Base-by-base conservation (phyloP, 352 stramenopile genomes). In the Thalassiosira gravida region DNA sequence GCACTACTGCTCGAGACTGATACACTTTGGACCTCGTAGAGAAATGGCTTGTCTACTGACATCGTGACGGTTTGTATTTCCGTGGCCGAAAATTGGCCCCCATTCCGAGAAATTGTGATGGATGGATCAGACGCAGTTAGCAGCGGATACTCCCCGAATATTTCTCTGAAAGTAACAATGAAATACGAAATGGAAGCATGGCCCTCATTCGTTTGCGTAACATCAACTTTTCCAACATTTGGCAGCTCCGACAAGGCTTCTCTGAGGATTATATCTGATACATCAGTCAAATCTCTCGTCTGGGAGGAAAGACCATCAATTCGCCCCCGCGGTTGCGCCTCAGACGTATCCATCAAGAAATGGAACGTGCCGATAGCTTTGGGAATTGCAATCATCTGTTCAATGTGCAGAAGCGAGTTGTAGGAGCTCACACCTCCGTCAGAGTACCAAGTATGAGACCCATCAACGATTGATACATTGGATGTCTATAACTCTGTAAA, bases 401-500 rank as follows among this genome's bases (percentile, higher is more conserved):
- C 89, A 74, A 98, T 95, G 74, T 97, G 97, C 7, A 91, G 69
- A 3, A 93, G 88, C 0, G 94, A 82, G 42, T 97, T 97, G 80
- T 98, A 99, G 25, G 86, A 86, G 1, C 96, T 95, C 0, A 96
- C 80, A 9, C 95, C 96, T 16, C 95, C 95, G 61, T 98, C 95
- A 14, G 91, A 94, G 16, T 97, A 93, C 82, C 97, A 98, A 1
- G 67, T 65, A 70, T 98, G 93, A 1, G 95, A 97, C 7, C 95
- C 95, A 63, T 97, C 92, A 18, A 96, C 58, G 1, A 96, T 79
- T 11, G 74, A 77, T 63, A 50, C 46, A 13, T 93, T 85, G 1
- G 93, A 93, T 6, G 91, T 91, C 95, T 95, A 98, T 11, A 98
- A 75, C 75, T 99, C 96, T 0, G 96, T 98, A 87, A 97, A 98